Conservation (phyloP, 2,329 filamentous ascomycete species). For the Biscogniauxia mediterranea region DNA sequence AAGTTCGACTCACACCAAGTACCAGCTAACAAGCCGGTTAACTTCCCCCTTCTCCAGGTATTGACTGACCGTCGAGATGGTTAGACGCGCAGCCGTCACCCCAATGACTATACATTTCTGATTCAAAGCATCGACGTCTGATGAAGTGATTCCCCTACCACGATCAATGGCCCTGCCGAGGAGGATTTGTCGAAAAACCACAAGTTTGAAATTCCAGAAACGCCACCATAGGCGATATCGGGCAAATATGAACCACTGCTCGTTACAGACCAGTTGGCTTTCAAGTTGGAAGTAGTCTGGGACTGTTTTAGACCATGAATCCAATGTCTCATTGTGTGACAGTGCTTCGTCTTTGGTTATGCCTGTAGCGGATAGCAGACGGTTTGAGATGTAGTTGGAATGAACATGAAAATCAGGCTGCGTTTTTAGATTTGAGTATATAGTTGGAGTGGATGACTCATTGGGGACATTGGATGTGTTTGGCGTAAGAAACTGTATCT, state of each 20-base stretch:
- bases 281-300: constrained; percentile 26
- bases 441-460: constrained; percentile 23
- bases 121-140: constrained; percentile 17
- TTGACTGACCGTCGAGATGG: constrained; percentile 26
- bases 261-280: constrained; percentile 11
- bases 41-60: constrained; percentile 20
- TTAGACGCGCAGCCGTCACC: constrained; percentile 28
- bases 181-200: constrained; percentile 31
- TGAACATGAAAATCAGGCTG: constrained; percentile 33
- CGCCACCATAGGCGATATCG: constrained; percentile 33
- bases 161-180: constrained; percentile 26
- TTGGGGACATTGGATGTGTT: constrained; percentile 21
- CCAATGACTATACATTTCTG: constrained; percentile 23
- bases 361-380: constrained; percentile 26
- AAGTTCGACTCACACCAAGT: constrained; percentile 27
- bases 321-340: constrained; percentile 24
- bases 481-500: constrained; percentile 23
- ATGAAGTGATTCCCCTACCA: constrained; percentile 7
- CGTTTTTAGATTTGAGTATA: constrained; percentile 30
- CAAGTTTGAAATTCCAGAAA: constrained; percentile 34
- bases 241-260: constrained; percentile 27
- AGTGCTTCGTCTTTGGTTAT: constrained; percentile 27
- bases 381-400: constrained; percentile 33
- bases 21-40: constrained; percentile 32
- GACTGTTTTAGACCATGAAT: constrained; percentile 28